Evolutionary conservation across 768 basidiomycete species (phyloP), one percentile per base, ranked within the genome.

Genomic region (Lactarius vividus): DNA sequence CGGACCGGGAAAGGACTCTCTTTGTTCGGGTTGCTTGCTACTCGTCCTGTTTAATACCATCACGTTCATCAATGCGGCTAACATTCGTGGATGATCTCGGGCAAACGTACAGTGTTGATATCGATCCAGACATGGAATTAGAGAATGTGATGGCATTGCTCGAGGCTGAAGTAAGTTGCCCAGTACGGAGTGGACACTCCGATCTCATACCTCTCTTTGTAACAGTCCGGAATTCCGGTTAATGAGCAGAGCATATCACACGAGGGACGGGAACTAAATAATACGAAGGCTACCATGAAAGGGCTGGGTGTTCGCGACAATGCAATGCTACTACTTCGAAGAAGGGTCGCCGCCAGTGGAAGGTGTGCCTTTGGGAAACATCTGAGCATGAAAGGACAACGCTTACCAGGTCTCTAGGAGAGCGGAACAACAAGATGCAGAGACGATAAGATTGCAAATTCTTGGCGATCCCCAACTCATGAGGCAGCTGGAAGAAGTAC

Each of bases 101-200:
- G 9, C 80, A 87, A 63, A 79, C 81, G 1, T 91, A 84, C 70
- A 72, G 77, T 46, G 78, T 96, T 59, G 96, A 98, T 73, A 92
- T 97, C 70, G 93, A 95, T 77, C 84, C 92, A 1, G 83, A 82
- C 61, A 95, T 98, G 91, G 88, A 92, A 75, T 84, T 98, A 33
- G 91, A 93, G 80, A 91, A 96, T 75, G 88, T 98, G 42, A 89
- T 90, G 84, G 96, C 93, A 15, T 80, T 98, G 61, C 82, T 97
- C n/a, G 94, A 97, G 77, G 96, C 89, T 0, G 96, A 98, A 85
- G 96, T 94, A 74, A 75, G 88, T 74, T n/a, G 52, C 59, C 37
- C 46, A 23, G 23, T 20, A n/a, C 57, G 8, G 13, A 53, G 33
- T 9, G 49, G 42, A 59, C 33, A 4, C 28, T n/a, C 42, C 35